Percentiles rank a stretch among this genome's conserved stretches.
phyloP scores from a whole-genome alignment of 1,139 yeast species.

The Saccharomycopsis hybrid region DNA sequence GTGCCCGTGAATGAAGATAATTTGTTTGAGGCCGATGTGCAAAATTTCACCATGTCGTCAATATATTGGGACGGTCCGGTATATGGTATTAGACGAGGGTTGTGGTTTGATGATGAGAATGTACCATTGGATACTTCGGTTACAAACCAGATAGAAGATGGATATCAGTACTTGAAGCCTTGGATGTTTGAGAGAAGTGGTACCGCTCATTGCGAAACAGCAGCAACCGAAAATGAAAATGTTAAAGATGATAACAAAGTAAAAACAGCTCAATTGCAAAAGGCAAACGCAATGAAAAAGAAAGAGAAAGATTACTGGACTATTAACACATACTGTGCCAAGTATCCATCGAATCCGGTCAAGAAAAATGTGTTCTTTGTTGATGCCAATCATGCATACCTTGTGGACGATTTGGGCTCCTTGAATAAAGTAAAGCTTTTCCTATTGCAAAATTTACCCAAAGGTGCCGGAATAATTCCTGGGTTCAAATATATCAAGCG shows the following conservation, averaged over 20 bases:
- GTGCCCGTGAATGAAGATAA: constrained; percentile 73
- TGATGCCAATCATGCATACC: constrained; percentile 31
- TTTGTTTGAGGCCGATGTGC: constrained; percentile 64
- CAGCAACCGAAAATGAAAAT: too few species aligned
- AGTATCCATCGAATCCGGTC: neutral
- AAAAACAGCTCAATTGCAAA: neutral
- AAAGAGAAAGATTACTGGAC: neutral
- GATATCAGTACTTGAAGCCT: constrained; percentile 33
- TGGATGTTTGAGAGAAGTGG: constrained; percentile 15
- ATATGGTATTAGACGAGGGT: constrained; percentile 77
- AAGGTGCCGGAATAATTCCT: constrained; percentile 11
- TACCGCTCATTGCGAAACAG: neutral
- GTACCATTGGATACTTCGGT: constrained; percentile 49
- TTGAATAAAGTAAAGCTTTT: constrained; percentile 13
- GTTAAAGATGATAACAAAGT: too few species aligned
- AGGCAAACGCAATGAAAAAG: neutral
- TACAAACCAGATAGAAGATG: constrained; percentile 54
- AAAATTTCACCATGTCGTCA: constrained; percentile 50
- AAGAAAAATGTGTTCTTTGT: constrained; percentile 32
- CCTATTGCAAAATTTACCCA: constrained; percentile 12
- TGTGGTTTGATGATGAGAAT: constrained; percentile 69
- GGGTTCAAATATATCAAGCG: constrained; percentile 12
- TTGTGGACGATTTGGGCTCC: constrained; percentile 28
- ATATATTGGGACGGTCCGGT: constrained; percentile 87
- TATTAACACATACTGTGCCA: neutral